phyloP scores from a whole-genome alignment of 2,329 filamentous ascomycete genomes.

The Atkinsonella hypoxylon region DNA sequence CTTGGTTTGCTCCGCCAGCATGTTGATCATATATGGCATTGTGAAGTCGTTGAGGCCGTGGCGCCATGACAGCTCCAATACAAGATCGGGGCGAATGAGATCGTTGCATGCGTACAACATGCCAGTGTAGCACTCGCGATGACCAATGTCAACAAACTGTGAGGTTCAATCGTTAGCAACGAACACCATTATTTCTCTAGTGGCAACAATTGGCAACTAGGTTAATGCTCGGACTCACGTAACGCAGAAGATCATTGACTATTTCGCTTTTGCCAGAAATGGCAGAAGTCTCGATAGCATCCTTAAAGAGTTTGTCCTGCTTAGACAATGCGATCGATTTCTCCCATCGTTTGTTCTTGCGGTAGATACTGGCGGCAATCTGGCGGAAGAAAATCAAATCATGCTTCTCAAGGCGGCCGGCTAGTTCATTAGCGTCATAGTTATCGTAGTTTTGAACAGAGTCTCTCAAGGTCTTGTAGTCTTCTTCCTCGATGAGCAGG shows the following conservation, averaged over 20 bases:
- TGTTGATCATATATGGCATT: constrained; percentile 99
- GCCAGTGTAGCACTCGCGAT: constrained; percentile 98
- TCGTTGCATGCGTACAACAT: constrained; percentile 99
- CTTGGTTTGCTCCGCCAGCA: constrained; percentile 79
- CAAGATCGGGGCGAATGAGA: constrained; percentile 80
- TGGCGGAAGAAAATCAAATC: constrained; percentile 98
- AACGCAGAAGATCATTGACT: constrained; percentile 89
- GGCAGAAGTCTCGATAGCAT: constrained; percentile 94
- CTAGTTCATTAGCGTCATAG: constrained; percentile 90
- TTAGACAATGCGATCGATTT: constrained; percentile 96
- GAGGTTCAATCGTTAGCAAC: constrained; percentile 15
- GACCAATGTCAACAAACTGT: constrained; percentile 97
- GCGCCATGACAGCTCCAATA: constrained; percentile 96
- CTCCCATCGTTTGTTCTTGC: constrained; percentile 99
- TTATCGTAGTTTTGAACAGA: constrained; percentile 99
- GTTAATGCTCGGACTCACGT: constrained; percentile 54
- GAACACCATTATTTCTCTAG: too few species aligned
- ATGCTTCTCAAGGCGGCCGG: constrained; percentile 87
- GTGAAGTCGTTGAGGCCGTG: constrained; percentile 90
- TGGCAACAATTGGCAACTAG: neutral
- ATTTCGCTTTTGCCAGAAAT: constrained; percentile 84
- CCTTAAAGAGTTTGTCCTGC: constrained; percentile 99
- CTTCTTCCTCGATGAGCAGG: constrained; percentile 93
- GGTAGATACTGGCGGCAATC: constrained; percentile 95
- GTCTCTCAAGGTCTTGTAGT: constrained; percentile 96